Percentiles rank a stretch among this genome's conserved stretches.
Conservation (phyloP, 495 filamentous ascomycete genomes). For the Thermochaetoides thermophila region DNA sequence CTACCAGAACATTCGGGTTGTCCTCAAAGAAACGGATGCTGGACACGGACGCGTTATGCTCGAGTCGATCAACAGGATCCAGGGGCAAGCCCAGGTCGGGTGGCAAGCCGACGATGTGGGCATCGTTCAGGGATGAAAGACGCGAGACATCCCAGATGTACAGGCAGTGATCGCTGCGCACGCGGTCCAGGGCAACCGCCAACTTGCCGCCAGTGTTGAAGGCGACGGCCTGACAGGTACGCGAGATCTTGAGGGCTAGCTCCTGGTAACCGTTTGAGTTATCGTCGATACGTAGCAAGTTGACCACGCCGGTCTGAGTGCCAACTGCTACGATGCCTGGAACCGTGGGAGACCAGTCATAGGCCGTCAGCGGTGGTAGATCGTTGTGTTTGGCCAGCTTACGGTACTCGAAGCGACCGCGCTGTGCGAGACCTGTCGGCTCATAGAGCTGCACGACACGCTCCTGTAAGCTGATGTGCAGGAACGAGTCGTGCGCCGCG, state of each 20-base stretch:
- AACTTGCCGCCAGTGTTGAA: constrained; percentile 68
- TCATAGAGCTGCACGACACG: constrained; percentile 68
- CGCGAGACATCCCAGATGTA: constrained; percentile 87
- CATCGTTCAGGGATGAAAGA: constrained; percentile 32
- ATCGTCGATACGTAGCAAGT: constrained; percentile 61
- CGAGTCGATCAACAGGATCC: constrained; percentile 57
- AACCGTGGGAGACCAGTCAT: constrained; percentile 78
- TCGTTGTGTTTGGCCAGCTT: constrained; percentile 58
- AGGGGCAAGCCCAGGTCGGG: constrained; percentile 22
- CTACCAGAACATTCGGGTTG: constrained; percentile 67
- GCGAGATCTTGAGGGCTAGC: constrained; percentile 70
- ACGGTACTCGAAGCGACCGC: constrained; percentile 46
- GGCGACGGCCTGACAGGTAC: constrained; percentile 80
- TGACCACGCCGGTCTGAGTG: constrained; percentile 69
- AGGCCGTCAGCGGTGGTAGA: constrained; percentile 75
- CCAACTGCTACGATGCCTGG: constrained; percentile 68
- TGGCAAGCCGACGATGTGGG: constrained; percentile 22
- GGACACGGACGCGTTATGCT: constrained; percentile 72
- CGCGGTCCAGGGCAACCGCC: constrained; percentile 78
- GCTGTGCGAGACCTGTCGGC: constrained; percentile 43
- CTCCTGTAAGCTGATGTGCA: constrained; percentile 70
- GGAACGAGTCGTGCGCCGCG: constrained; percentile 49
- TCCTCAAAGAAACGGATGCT: constrained; percentile 84
- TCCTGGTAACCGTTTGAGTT: constrained; percentile 46
- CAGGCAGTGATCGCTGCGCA: constrained; percentile 82